A percentile compares a stretch with the other conserved stretches of the same genome.
phyloP scores from a whole-genome alignment of 768 basidiomycete species.

The Clitopilus hobsonii region DNA sequence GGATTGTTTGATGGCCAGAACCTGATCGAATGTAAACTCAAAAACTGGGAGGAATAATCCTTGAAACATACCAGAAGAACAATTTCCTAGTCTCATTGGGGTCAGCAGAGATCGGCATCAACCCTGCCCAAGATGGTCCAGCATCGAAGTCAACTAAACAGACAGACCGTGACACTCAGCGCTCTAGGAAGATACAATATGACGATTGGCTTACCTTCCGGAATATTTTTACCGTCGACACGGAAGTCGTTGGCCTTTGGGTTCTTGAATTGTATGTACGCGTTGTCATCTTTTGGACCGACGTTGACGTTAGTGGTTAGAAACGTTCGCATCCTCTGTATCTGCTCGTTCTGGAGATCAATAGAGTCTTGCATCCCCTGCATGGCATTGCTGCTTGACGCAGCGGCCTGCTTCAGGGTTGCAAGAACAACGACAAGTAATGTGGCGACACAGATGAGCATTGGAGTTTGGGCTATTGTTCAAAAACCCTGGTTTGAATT shows the following conservation, averaged over 20 bases:
- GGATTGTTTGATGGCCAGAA: constrained; percentile 66
- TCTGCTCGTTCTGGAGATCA: constrained; percentile 41
- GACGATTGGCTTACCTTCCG: constrained; percentile 25
- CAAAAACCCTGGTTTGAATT: not conserved
- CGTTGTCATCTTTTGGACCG: constrained; percentile 13
- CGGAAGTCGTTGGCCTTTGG: constrained; percentile 49
- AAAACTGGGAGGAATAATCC: not conserved
- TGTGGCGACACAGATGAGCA: not conserved
- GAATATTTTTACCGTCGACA: constrained; percentile 43
- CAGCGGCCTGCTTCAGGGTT: constrained; percentile 12
- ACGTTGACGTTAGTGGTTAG: constrained; percentile 22
- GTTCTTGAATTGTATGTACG: constrained; percentile 56
- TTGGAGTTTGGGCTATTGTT: too few relatives aligned
- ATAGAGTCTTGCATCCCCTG: constrained; percentile 37
- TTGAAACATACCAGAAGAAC: constrained; percentile 31
- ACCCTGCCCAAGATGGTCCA: constrained; percentile 65
- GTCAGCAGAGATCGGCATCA: constrained; percentile 58
- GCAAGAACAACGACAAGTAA: constrained; percentile 13
- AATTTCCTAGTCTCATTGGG: constrained; percentile 60
- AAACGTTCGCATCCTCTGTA: constrained; percentile 33
- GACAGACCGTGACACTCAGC: not conserved
- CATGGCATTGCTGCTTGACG: constrained; percentile 23
- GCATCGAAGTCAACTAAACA: constrained; percentile 55
- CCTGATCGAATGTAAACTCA: constrained; percentile 37
- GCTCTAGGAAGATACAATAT: not conserved